Evolutionary conservation across 2,329 filamentous ascomycete genomes (phyloP).

Genomic region (Verticillium longisporum): DNA sequence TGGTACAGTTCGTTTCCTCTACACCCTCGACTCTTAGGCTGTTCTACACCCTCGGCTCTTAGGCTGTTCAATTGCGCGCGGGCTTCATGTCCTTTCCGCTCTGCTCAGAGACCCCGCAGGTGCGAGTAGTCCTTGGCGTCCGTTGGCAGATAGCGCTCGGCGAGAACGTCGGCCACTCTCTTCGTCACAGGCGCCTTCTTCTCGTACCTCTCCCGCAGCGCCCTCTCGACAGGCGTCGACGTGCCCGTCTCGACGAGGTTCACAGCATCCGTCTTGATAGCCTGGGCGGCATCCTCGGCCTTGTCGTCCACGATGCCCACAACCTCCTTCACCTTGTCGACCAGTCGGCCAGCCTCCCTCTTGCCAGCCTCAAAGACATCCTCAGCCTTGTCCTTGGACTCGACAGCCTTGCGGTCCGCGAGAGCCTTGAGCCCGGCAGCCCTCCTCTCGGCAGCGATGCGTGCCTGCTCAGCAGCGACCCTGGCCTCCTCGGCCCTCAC

Average conservation of each 20-base stretch:
- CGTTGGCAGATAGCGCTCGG: constrained; percentile 46
- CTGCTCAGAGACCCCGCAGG: constrained; percentile 25
- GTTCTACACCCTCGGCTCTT: no score
- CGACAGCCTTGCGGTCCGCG: constrained; percentile 5
- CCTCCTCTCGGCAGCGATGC: constrained; percentile 5
- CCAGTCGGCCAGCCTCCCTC: constrained; percentile 9
- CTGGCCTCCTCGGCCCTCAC: constrained; percentile 15
- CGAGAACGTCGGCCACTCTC: constrained; percentile 45
- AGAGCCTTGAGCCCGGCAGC: constrained; percentile 7
- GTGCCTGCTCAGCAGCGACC: constrained; percentile 6
- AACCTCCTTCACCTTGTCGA: constrained; percentile 21
- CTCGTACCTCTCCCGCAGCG: constrained; percentile 45
- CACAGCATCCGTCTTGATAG: constrained; percentile 23
- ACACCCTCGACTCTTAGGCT: background rate
- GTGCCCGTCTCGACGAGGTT: constrained; percentile 16
- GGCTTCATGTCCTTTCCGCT: background rate
- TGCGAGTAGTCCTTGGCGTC: constrained; percentile 37
- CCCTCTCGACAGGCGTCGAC: constrained; percentile 37
- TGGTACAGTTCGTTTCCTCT: background rate
- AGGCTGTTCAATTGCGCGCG: no score
- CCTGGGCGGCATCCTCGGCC: constrained; percentile 30
- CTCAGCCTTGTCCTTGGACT: constrained; percentile 8
- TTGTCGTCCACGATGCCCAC: constrained; percentile 21
- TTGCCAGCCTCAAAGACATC: constrained; percentile 7
- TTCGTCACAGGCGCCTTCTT: constrained; percentile 33